Evolutionary conservation across 2,329 filamentous ascomycete genomes (phyloP).

Genomic region (Grosmannia penicillata): DNA sequence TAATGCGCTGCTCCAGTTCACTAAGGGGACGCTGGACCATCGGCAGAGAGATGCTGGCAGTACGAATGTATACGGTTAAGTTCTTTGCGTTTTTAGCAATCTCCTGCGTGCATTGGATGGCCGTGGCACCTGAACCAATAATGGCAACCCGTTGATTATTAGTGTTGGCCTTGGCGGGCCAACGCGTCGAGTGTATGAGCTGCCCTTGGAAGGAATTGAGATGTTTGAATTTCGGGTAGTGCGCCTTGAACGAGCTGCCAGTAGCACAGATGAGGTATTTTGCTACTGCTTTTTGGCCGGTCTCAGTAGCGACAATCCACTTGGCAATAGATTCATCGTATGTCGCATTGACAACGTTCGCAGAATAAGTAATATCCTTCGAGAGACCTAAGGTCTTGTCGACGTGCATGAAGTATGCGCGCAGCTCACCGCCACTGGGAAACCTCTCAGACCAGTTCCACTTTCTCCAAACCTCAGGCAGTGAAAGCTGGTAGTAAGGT

Average conservation of each 20-base stretch:
- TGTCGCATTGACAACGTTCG: constrained; percentile 23
- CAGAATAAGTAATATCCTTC: constrained; percentile 28
- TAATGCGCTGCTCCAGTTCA: constrained; percentile 27
- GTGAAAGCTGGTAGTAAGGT: constrained; percentile 20
- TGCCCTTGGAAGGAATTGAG: constrained; percentile 6
- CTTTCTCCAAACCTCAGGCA: constrained; percentile 23
- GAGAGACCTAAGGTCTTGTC: constrained; percentile 26
- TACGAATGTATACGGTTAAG: constrained; percentile 38
- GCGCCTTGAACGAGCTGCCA: constrained; percentile 28
- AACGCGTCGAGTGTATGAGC: constrained; percentile 8
- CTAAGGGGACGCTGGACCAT: constrained; percentile 35
- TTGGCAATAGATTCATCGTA: constrained; percentile 20
- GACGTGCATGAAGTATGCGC: constrained; percentile 30
- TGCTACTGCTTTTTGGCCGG: constrained; percentile 21
- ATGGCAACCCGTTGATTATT: constrained; percentile 10
- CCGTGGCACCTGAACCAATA: constrained; percentile 11
- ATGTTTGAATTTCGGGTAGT: constrained; percentile 21
- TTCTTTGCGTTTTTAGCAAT: constrained; percentile 19
- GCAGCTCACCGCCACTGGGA: constrained; percentile 23
- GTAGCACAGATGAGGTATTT: constrained; percentile 29
- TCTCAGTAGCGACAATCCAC: constrained; percentile 29
- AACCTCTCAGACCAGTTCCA: constrained; percentile 29
- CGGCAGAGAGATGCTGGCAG: constrained; percentile 41
- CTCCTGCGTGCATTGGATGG: constrained; percentile 11
- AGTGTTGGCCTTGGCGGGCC: constrained; percentile 4